Conservation (phyloP, 2,329 filamentous ascomycete species). For the Xylaria digitata region DNA sequence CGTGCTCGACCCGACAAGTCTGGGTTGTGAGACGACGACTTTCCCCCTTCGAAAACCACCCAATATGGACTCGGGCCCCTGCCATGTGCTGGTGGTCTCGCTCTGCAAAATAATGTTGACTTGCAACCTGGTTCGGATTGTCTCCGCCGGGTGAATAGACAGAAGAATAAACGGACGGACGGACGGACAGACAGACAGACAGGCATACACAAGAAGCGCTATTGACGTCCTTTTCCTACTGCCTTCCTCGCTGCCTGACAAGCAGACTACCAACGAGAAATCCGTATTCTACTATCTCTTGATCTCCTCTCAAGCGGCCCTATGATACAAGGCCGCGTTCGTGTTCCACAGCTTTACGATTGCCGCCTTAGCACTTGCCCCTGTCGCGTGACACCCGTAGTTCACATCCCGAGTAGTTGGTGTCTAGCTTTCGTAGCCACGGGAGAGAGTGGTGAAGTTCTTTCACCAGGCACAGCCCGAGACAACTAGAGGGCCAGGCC, state of each 20-base stretch:
- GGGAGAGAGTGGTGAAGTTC: background rate
- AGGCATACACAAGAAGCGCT: background rate
- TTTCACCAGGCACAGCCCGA: background rate
- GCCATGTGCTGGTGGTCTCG: slow-evolving; percentile 36
- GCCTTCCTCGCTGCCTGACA: slow-evolving; percentile 9
- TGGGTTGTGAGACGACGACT: slow-evolving; percentile 34
- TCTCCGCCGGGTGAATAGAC: slow-evolving; percentile 1
- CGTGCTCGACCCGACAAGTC: slow-evolving; percentile 46
- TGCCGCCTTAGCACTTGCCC: slow-evolving; percentile 21
- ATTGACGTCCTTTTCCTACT: background rate
- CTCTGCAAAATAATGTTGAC: slow-evolving; percentile 1
- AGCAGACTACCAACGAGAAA: background rate
- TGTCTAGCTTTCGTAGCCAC: slow-evolving; percentile 3
- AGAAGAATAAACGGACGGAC: background rate
- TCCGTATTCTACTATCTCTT: background rate
- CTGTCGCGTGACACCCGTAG: slow-evolving; percentile 39
- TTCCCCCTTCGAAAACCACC: slow-evolving; percentile 26
- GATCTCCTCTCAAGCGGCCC: slow-evolving; percentile 1
- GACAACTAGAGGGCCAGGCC: slow-evolving; percentile 17
- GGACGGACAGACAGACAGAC: background rate
- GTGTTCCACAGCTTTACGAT: slow-evolving; percentile 25
- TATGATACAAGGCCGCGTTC: slow-evolving; percentile 23
- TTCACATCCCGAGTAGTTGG: slow-evolving; percentile 1
- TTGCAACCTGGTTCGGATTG: background rate
- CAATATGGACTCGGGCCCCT: slow-evolving; percentile 40